Base-by-base conservation (phyloP, 2,329 filamentous ascomycete genomes). In the Chrysosporium queenslandicum region DNA sequence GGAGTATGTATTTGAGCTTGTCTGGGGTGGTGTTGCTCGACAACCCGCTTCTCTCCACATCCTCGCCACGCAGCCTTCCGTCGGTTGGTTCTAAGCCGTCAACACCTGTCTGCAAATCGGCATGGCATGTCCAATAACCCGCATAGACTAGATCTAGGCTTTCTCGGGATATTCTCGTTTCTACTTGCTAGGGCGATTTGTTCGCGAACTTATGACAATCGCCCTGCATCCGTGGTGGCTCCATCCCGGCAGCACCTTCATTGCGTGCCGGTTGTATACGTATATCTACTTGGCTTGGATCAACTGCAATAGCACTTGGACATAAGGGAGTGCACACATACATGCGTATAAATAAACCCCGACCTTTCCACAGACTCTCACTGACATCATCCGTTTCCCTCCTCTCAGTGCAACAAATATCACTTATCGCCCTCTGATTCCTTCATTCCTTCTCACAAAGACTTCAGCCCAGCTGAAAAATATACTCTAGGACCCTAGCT, bases 211-310 rank as follows among this genome's bases (percentile, higher is more conserved):
- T 11, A 25, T 23, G 39, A 2, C 20, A 41, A 25, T 25, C 25
- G 39, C 23, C 25, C 3, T 45, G 42, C 42, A 45, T 45, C 42
- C 42, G 42, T 23, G 30, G 43, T 46, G 43, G 43, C 34, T 34
- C 43, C 43, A 46, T 46, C 25, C 18, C 37, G 14, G 18, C 9
- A 11, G n/a, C n/a, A n/a, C n/a, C 18, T n/a, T 12, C 12, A 5
- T 18, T 37, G 4, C 7, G 7, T n/a, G 3, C 11, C 7, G 32
- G 4, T 5, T 7, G 32, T 34, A n/a, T 34, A 37, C 34, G 34
- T 37, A 37, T 37, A n/a, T n/a, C n/a, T n/a, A 18, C 34, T 37
- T 18, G n/a, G n/a, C 34, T 37, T 37, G n/a, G 14, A 16, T 14
- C 4, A 34, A 34, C 11, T 30, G 29, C 29, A 34, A 34, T 34